Percentiles rank a stretch among this genome's conserved stretches.
These are phyloP conservation scores for Graphilbum fragrans DNA, from an alignment of 2,329 filamentous ascomycete genomes.

Conservation along the genomic window DNA sequence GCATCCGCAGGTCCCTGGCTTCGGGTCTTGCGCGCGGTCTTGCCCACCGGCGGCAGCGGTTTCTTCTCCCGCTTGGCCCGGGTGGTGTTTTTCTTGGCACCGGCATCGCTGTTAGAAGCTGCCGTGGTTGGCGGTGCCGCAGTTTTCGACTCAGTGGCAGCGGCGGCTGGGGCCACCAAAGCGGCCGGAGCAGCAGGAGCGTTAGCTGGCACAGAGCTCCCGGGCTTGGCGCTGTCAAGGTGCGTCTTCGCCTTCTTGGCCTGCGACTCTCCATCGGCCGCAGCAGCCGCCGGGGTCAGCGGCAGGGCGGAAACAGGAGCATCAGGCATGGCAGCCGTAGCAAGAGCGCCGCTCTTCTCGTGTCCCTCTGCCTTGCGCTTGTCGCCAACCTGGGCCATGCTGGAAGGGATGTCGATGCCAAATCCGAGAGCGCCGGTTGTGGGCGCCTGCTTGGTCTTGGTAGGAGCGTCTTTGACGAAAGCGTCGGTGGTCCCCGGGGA, in stretches of 20 bases:
- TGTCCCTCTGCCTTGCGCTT: conserved; percentile 15
- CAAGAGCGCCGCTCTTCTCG: neutral
- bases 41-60: conserved; percentile 16
- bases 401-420: neutral
- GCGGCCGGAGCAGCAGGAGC: neutral
- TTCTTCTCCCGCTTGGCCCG: conserved; percentile 16
- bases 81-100: conserved; percentile 12
- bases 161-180: neutral
- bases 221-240: no score
- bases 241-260: conserved; percentile 11
- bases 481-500: no score
- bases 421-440: neutral
- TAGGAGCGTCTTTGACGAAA: no score
- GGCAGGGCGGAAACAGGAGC: neutral
- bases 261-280: conserved; percentile 1
- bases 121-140: neutral
- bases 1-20: conserved; percentile 19
- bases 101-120: neutral
- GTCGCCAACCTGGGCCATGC: conserved; percentile 4
- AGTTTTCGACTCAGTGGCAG: neutral
- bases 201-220: no score
- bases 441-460: neutral
- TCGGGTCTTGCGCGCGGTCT: conserved; percentile 24
- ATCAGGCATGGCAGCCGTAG: neutral
- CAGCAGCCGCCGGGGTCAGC: neutral